Evolutionary conservation across 768 basidiomycete genomes (phyloP).

Genomic region (Phallus indusiatus): DNA sequence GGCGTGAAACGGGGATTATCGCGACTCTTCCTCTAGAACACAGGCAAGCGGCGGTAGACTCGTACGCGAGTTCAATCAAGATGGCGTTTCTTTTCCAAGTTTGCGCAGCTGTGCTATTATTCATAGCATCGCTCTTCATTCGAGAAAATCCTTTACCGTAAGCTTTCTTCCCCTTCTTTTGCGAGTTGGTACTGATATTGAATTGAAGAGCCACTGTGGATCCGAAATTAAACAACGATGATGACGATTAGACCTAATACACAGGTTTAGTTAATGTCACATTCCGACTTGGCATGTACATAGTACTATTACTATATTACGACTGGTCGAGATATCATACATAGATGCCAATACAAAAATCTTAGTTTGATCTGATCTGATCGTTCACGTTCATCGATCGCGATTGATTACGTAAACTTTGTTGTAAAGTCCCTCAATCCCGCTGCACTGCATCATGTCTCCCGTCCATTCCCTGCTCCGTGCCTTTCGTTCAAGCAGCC

Average conservation of each 20-base stretch:
- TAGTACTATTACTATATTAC: no score
- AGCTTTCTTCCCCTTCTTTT: conserved; percentile 11
- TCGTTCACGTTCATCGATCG: no score
- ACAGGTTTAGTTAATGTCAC: no score
- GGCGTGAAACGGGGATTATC: conserved; percentile 58
- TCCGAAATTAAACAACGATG: no score
- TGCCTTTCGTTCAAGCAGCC: conserved; percentile 21
- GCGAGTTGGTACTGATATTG: background rate
- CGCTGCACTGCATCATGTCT: background rate
- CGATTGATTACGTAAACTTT: no score
- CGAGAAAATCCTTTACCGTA: conserved; percentile 60
- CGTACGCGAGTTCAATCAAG: conserved; percentile 71
- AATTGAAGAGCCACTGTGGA: no score
- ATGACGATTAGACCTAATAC: no score
- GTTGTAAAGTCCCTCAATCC: no score
- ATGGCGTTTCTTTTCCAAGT: conserved; percentile 78
- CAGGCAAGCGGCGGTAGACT: conserved; percentile 55
- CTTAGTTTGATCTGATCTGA: no score
- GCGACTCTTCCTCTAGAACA: conserved; percentile 46
- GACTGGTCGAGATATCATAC: no score
- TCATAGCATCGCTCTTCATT: conserved; percentile 65
- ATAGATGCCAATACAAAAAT: no score
- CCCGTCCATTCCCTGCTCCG: conserved; percentile 1
- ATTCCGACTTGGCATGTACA: no score
- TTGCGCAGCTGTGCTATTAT: conserved; percentile 53